Conservation (phyloP, 1,139 yeast species). For the Candida buenavistaensis region DNA sequence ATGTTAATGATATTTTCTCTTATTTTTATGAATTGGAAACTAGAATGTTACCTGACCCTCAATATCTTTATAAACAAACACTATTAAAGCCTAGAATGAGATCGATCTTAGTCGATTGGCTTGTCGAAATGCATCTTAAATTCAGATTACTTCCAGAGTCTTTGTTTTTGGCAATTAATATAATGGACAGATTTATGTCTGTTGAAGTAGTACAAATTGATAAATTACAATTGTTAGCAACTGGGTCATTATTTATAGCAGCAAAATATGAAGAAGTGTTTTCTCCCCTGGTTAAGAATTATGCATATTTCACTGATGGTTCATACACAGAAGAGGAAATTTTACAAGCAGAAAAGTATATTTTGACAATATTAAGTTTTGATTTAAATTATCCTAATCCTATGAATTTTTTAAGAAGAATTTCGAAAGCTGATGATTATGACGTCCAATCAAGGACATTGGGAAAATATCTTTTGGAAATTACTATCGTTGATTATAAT, state of each 20-base stretch:
- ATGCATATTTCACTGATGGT: slow-evolving; percentile 85
- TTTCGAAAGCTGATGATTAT: slow-evolving; percentile 93
- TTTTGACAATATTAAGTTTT: slow-evolving; percentile 72
- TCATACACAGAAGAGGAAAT: slow-evolving; percentile 84
- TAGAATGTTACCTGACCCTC: slow-evolving; percentile 75
- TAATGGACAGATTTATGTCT: slow-evolving; percentile 89
- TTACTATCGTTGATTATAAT: slow-evolving; percentile 76
- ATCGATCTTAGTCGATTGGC: slow-evolving; percentile 90
- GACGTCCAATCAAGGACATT: slow-evolving; percentile 90
- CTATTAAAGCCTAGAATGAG: slow-evolving; percentile 77
- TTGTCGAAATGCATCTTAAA: slow-evolving; percentile 86
- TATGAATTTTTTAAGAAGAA: slow-evolving; percentile 88
- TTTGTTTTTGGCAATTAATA: slow-evolving; percentile 79
- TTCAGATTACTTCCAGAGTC: slow-evolving; percentile 91
- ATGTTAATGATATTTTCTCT: slow-evolving; percentile 82
- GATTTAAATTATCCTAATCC: slow-evolving; percentile 91
- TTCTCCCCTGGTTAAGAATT: slow-evolving; percentile 84
- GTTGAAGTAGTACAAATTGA: slow-evolving; percentile 78
- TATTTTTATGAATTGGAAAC: slow-evolving; percentile 75
- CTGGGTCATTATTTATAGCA: slow-evolving; percentile 87
- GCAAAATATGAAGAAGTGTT: slow-evolving; percentile 96
- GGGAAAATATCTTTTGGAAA: slow-evolving; percentile 86
- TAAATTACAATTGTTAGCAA: slow-evolving; percentile 85
- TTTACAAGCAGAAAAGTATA: slow-evolving; percentile 81
- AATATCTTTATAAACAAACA: slow-evolving; percentile 72